Evolutionary conservation across 2,329 filamentous ascomycete species (phyloP), one percentile per base, ranked within the genome.

Genomic region (Parascedosporium putredinis): DNA sequence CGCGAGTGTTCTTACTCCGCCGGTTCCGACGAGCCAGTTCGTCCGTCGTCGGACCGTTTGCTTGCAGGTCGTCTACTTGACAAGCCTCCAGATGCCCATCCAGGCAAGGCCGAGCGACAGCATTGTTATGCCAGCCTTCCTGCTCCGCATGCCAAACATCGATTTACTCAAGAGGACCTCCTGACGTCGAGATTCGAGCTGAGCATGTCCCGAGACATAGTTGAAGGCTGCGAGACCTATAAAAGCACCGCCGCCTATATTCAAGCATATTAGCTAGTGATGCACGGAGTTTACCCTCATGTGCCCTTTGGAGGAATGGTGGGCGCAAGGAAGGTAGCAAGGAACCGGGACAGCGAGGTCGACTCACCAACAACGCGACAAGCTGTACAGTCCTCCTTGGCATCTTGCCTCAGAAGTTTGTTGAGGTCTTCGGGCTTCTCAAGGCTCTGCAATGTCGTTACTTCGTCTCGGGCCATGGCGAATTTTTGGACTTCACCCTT

Each of bases 171-270:
- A 72, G 52, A 88, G 66, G 54, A 90, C 87, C 52, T 69, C 65
- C n/a, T 73, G 71, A 53, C 76, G 74, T 62, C 87, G 83, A 57
- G 74, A 72, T 57, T 81, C 75, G 25, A 93, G 76, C 64, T 90
- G 85, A 47, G 72, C 71, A 65, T 82, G 84, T 51, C 87, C 87
- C 3, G 84, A 86, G 53, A 81, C 71, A 67, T 89, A 90, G 64
- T 81, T 89, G 67, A 90, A 93, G 1, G 74, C 81, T 3, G 81
- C 86, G 14, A 91, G 77, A 1, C 84, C 84, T 50, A 88, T 71
- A 55, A 93, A 88, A 1, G 86, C 84, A 34, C 81, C 75, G 59
- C 84, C 83, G 42, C 86, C 86, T 90, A 57, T 50, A 20, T 7
- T 31, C 27, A 12, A 12, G 7, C 27, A 31, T 12, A 12, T 31